A percentile compares a stretch with the other conserved stretches of the same genome.
Evolutionary conservation across 1,139 yeast species (phyloP).

Genomic region (Geotrichum klebahnii): DNA sequence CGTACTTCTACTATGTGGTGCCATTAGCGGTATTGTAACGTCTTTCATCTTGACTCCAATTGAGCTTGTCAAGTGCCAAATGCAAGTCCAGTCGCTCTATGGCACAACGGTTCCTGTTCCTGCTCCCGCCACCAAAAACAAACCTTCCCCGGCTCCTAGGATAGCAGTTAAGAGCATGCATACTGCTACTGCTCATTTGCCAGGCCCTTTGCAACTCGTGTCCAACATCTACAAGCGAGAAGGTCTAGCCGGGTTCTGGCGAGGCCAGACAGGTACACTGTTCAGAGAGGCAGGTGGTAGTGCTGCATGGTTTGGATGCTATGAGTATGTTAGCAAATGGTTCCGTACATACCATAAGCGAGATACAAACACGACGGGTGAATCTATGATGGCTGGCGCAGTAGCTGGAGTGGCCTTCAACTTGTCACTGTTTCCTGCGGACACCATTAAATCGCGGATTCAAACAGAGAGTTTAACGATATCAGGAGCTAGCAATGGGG

Average conservation of each 20-base stretch:
- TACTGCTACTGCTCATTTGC: conserved; percentile 8
- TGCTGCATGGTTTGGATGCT: conserved; percentile 90
- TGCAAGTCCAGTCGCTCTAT: conserved; percentile 60
- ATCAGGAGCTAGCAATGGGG: conserved; percentile 22
- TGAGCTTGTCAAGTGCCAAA: conserved; percentile 78
- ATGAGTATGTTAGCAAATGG: conserved; percentile 53
- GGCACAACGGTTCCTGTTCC: background rate
- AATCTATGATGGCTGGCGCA: conserved; percentile 73
- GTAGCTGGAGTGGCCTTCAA: conserved; percentile 81
- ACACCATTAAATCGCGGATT: conserved; percentile 81
- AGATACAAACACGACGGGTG: conserved; percentile 43
- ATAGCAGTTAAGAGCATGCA: conserved; percentile 10
- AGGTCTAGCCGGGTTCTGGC: conserved; percentile 72
- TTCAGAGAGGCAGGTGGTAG: conserved; percentile 85
- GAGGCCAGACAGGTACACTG: conserved; percentile 81
- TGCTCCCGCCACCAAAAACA: background rate
- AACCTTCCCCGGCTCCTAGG: conserved; percentile 4
- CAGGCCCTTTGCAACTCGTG: conserved; percentile 12
- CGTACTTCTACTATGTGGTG: conserved; percentile 57
- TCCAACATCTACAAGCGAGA: conserved; percentile 34
- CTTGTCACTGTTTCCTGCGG: conserved; percentile 78
- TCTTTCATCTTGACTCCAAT: conserved; percentile 85
- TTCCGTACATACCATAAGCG: conserved; percentile 37
- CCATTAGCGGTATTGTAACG: conserved; percentile 75
- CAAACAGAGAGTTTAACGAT: conserved; percentile 56